Evolutionary conservation across 257 asterid genomes (phyloP).

Genomic region (Plantago ovata): DNA sequence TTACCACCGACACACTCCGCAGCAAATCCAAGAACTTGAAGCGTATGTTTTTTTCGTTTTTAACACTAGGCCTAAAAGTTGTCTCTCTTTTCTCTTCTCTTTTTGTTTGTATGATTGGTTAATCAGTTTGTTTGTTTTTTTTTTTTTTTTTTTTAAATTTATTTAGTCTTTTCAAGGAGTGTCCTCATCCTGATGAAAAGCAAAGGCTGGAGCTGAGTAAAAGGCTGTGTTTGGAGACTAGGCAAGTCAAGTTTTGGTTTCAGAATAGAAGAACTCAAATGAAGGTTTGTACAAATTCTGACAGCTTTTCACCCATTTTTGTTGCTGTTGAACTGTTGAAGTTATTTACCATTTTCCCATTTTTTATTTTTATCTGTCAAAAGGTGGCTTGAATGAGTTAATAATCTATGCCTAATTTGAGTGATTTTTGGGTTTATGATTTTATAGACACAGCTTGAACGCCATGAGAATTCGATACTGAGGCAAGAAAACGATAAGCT

Average conservation of each 20-base stretch:
- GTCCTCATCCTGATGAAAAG: constrained; percentile 63
- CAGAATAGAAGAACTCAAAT: constrained; percentile 63
- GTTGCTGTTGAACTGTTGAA: too few species aligned
- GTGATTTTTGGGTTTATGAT: not conserved
- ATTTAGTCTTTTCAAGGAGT: constrained; percentile 50
- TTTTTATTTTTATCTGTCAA: not conserved
- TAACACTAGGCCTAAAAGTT: not conserved
- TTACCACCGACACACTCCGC: constrained; percentile 99
- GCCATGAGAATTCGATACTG: constrained; percentile 52
- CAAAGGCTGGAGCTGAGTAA: constrained; percentile 54
- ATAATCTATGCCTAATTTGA: not conserved
- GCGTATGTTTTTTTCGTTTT: constrained; percentile 2
- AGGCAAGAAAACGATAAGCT: constrained; percentile 61
- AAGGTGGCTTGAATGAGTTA: not conserved
- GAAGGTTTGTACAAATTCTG: constrained; percentile 35
- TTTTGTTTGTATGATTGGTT: not conserved
- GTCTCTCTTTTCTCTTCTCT: too few species aligned
- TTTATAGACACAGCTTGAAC: constrained; percentile 48
- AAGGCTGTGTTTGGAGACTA: constrained; percentile 48
- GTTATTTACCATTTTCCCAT: too few species aligned
- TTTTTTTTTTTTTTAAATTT: not conserved
- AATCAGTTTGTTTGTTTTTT: too few species aligned
- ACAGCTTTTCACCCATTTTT: not conserved
- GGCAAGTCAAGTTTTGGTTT: constrained; percentile 70
- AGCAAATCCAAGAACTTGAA: constrained; percentile 89